Evolutionary conservation across 2,329 filamentous ascomycete genomes (phyloP).

Genomic region (Metarhizium humberi): DNA sequence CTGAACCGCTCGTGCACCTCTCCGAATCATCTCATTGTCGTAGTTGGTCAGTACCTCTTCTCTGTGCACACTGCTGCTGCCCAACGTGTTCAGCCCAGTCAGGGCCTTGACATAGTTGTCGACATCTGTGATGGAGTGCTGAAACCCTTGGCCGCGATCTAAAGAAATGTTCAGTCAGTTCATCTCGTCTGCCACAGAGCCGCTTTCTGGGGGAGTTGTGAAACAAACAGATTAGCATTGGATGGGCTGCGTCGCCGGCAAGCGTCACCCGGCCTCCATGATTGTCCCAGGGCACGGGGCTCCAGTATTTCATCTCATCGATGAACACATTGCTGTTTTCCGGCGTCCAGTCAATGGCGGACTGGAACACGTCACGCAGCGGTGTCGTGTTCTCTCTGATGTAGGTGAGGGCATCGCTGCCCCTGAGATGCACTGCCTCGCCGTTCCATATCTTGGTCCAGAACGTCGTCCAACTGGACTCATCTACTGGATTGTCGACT

Average conservation of each 20-base stretch:
- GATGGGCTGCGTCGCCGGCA: slow-evolving; percentile 31
- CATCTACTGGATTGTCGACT: slow-evolving; percentile 13
- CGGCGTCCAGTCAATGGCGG: slow-evolving; percentile 24
- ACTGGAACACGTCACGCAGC: slow-evolving; percentile 21
- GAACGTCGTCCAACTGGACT: slow-evolving; percentile 20
- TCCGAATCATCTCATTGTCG: slow-evolving; percentile 20
- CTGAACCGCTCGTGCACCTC: slow-evolving; percentile 23
- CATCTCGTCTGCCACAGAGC: not conserved
- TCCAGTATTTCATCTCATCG: slow-evolving; percentile 29
- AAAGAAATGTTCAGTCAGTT: not conserved
- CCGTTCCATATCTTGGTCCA: slow-evolving; percentile 27
- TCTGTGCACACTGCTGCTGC: slow-evolving; percentile 7
- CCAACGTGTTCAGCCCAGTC: slow-evolving; percentile 7
- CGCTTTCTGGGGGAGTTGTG: not conserved
- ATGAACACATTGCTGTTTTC: slow-evolving; percentile 19
- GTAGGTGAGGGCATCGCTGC: slow-evolving; percentile 24
- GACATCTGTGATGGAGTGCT: slow-evolving; percentile 32
- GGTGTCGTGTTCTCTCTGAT: slow-evolving; percentile 16
- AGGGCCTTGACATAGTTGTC: slow-evolving; percentile 26
- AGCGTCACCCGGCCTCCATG: slow-evolving; percentile 23
- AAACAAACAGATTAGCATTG: slow-evolving; percentile 31
- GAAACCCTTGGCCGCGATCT: slow-evolving; percentile 35
- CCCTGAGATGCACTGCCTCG: slow-evolving; percentile 16
- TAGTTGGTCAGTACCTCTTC: slow-evolving; percentile 18
- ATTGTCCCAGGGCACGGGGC: slow-evolving; percentile 21